These are phyloP conservation scores for Vachellia pachyceras DNA, from an alignment of 306 rosid genomes.

Conservation along the genomic window DNA sequence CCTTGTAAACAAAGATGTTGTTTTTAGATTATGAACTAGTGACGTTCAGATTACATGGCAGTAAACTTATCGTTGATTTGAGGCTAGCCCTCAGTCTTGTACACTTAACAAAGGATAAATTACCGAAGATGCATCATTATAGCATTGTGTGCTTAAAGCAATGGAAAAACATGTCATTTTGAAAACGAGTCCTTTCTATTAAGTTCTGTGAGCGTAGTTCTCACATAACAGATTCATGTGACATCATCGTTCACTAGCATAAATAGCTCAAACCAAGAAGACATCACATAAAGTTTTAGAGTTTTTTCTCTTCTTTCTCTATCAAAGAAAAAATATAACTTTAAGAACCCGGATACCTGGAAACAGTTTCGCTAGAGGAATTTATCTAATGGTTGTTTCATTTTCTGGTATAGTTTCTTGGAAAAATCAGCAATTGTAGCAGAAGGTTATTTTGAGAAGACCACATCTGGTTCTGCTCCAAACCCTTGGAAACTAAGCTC, in stretches of 20 bases:
- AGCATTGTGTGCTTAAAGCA: no score
- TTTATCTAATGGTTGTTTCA: no score
- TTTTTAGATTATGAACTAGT: no score
- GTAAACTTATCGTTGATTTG: no score
- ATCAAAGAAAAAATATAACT: neutral
- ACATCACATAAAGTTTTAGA: neutral
- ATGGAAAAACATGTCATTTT: no score
- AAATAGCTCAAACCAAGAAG: neutral
- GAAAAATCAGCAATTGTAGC: neutral
- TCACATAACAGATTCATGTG: no score
- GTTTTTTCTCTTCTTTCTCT: neutral
- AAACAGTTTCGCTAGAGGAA: no score
- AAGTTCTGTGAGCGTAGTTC: no score
- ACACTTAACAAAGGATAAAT: neutral
- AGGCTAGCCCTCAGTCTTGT: neutral
- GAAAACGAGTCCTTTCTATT: no score
- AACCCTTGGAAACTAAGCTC: neutral
- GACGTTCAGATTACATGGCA: no score
- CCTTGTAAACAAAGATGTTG: no score
- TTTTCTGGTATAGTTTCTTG: neutral
- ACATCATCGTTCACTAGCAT: no score
- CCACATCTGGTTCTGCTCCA: neutral
- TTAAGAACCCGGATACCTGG: neutral
- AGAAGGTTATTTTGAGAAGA: slow-evolving; percentile 2
- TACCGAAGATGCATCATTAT: neutral